Base-by-base conservation (phyloP, 148 eudicot genomes). In the Camellia sinensis region DNA sequence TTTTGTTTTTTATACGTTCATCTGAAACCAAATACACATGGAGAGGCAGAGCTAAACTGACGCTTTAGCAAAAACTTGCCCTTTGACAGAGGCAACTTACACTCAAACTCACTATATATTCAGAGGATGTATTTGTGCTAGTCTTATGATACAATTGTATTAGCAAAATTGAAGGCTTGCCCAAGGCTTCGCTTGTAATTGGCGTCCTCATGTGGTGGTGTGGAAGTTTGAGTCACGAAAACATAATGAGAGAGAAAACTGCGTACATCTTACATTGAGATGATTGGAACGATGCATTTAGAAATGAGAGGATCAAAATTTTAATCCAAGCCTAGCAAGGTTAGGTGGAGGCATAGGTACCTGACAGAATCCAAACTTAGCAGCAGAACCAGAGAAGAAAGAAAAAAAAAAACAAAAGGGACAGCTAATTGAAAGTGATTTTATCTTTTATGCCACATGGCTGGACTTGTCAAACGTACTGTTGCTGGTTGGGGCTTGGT, bases 341-440 rank as follows among this genome's bases (percentile, higher is more conserved):
- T 29, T n/a, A 48, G 59, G 74, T 71, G 19, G 22, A 46, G 50
- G n/a, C 57, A 71, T 45, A 13, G 17, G 74, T n/a, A n/a, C 4
- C 48, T 9, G 64, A 56, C 46, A 17, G 18, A 5, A 56, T 37
- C 7, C 46, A 59, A 73, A 6, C 18, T n/a, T 5, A 53, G 43
- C 12, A 41, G 57, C n/a, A 37, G 14, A 57, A 56, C n/a, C 6
- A 52, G 2, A 19, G n/a, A 4, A 71, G 14, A 2, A 41, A n/a
- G n/a, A 5, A 10, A 18, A 56, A 29, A 9, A 40, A 45, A n/a
- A 57, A 53, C 50, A 2, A 29, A 52, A n/a, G n/a, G 12, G 41
- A 73, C 77, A 57, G 63, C 65, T 29, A 74, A 54, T n/a, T 7
- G 77, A 74, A 74, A 74, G 65, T 17, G 77, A 74, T 57, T 59